Conservation (phyloP, 2,329 filamentous ascomycete species). For the Aspergillus melleus region DNA sequence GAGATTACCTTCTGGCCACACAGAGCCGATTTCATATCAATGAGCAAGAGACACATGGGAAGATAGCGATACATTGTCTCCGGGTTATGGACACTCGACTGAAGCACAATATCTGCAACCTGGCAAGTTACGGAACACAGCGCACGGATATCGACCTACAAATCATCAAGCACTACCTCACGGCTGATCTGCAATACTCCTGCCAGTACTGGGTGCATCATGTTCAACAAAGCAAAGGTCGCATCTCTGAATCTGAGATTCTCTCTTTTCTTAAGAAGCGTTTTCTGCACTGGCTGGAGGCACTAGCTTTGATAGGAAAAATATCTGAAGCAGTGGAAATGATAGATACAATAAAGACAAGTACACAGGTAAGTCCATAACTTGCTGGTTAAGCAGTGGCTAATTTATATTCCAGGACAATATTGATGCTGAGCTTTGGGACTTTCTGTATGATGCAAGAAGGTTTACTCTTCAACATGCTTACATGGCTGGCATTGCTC, state of each 20-base stretch:
- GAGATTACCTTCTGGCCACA: background rate
- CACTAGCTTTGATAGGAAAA: constrained; percentile 19
- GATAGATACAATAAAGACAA: constrained; percentile 9
- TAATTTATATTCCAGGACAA: no score
- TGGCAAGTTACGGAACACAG: constrained; percentile 6
- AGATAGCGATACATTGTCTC: background rate
- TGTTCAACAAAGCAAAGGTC: constrained; percentile 14
- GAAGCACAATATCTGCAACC: background rate
- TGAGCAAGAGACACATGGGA: background rate
- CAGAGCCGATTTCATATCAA: background rate
- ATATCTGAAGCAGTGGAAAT: constrained; percentile 17
- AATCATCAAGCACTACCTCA: constrained; percentile 8
- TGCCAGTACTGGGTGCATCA: constrained; percentile 33
- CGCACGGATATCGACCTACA: constrained; percentile 4
- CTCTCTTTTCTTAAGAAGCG: constrained; percentile 19
- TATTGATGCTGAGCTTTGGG: no score
- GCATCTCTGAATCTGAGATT: constrained; percentile 7
- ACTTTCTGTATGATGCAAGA: no score
- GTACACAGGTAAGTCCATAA: background rate
- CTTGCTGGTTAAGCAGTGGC: background rate
- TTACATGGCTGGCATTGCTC: no score
- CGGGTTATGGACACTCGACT: background rate
- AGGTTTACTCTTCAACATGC: no score
- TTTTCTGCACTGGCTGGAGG: constrained; percentile 29
- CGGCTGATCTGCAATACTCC: constrained; percentile 26